Evolutionary conservation across 164 flowering plant genomes (phyloP).

Genomic region (Berberis thunbergii): DNA sequence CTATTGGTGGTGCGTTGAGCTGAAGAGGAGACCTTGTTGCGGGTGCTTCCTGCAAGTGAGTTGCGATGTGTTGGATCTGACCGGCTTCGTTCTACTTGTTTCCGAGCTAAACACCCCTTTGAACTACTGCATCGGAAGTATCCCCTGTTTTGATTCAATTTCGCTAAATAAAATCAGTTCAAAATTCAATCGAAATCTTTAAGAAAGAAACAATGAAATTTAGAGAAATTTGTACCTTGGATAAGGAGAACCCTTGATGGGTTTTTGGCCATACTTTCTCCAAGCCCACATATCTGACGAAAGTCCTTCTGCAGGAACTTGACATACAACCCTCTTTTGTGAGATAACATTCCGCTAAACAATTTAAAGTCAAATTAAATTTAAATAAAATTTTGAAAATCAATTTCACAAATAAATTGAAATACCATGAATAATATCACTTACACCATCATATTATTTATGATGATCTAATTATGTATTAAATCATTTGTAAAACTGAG

Average conservation of each 20-base stretch:
- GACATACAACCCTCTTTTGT: conserved; percentile 58
- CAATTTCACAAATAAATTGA: too few relatives aligned
- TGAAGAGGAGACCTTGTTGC: conserved; percentile 38
- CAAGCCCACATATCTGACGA: conserved; percentile 92
- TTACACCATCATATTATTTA: too few relatives aligned
- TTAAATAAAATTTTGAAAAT: background rate
- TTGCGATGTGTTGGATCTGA: conserved; percentile 92
- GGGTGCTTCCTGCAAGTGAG: conserved; percentile 91
- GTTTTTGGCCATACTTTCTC: conserved; percentile 97
- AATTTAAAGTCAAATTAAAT: conserved; percentile 45
- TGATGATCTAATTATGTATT: too few relatives aligned
- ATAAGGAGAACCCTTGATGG: conserved; percentile 95
- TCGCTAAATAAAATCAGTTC: background rate
- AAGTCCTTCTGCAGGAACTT: conserved; percentile 71
- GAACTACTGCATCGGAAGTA: conserved; percentile 96
- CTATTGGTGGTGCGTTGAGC: background rate
- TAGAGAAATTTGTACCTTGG: conserved; percentile 49
- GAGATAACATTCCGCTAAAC: conserved; percentile 12
- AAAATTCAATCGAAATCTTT: background rate
- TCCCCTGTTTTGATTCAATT: conserved; percentile 43
- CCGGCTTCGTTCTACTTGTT: conserved; percentile 90
- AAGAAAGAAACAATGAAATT: background rate
- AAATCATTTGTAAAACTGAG: too few relatives aligned
- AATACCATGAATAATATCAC: too few relatives aligned
- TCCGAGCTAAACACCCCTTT: conserved; percentile 90